phyloP scores from a whole-genome alignment of 2,329 filamentous ascomycete species.

The Tolypocladium guangdongense region DNA sequence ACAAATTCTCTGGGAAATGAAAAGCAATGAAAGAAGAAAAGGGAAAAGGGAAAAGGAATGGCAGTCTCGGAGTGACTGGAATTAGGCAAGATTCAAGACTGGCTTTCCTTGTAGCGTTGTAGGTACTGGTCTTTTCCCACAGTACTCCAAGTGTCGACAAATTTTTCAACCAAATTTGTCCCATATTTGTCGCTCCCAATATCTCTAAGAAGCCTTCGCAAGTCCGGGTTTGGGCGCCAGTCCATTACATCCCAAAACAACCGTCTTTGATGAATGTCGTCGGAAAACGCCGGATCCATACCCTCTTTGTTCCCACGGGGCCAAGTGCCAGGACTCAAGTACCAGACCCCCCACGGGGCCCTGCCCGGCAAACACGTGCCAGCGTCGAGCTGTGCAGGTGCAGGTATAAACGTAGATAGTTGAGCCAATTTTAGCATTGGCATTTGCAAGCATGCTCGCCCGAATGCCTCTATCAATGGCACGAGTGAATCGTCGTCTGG shows the following conservation, averaged over 20 bases:
- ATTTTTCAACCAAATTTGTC: not conserved
- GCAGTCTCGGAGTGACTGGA: not conserved
- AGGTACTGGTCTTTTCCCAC: not conserved
- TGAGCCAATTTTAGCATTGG: not conserved
- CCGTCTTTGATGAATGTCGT: not conserved
- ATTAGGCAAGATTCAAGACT: not conserved
- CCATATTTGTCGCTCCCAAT: not conserved
- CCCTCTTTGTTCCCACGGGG: not conserved
- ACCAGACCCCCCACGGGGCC: not conserved
- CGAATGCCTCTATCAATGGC: not conserved
- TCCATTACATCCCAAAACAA: not conserved
- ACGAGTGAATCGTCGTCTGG: not conserved
- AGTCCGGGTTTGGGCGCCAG: not conserved
- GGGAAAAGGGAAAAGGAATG: not conserved
- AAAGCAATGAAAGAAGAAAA: not conserved
- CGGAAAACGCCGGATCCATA: not conserved
- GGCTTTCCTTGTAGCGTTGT: not conserved
- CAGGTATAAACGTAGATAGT: not conserved
- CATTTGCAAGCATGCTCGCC: not conserved
- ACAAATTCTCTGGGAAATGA: too few relatives aligned
- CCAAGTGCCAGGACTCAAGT: not conserved
- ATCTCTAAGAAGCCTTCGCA: not conserved
- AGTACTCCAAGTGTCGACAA: not conserved
- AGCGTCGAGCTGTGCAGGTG: not conserved
- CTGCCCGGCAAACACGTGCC: not conserved